Evolutionary conservation across 441 rosid genomes (phyloP).

Genomic region (Erodium chrysanthum): DNA sequence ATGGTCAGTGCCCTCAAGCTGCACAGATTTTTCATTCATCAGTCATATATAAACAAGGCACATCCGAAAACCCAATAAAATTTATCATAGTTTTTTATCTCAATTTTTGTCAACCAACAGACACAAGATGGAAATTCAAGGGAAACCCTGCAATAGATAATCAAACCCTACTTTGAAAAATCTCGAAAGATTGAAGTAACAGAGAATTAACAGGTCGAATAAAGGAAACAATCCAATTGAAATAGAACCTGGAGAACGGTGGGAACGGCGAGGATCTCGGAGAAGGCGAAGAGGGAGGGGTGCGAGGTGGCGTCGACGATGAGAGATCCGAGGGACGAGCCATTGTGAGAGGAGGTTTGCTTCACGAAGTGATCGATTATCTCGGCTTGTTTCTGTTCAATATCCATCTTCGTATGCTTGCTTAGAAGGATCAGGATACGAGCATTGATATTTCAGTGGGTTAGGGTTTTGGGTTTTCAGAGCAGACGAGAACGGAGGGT

Average conservation of each 20-base stretch:
- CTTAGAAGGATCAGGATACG: background rate
- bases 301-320: constrained; percentile 79
- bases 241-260: constrained; percentile 42
- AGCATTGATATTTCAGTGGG: background rate
- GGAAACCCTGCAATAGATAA: background rate
- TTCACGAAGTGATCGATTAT: constrained; percentile 60
- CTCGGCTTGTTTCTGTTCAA: constrained; percentile 81
- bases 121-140: background rate
- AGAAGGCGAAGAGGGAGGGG: constrained; percentile 86
- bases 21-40: constrained; percentile 21
- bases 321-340: constrained; percentile 42
- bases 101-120: background rate
- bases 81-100: background rate
- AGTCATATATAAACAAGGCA: constrained; percentile 1
- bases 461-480: background rate
- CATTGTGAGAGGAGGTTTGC: constrained; percentile 50
- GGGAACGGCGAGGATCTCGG: constrained; percentile 83
- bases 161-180: background rate
- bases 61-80: background rate
- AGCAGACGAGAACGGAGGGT: background rate
- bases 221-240: background rate
- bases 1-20: constrained; percentile 75
- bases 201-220: background rate
- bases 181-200: background rate
- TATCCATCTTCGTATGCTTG: constrained; percentile 43